Percentiles rank a stretch among this genome's conserved stretches.
Evolutionary conservation across 495 filamentous ascomycete genomes (phyloP).

Genomic region (Neurospora sp.): DNA sequence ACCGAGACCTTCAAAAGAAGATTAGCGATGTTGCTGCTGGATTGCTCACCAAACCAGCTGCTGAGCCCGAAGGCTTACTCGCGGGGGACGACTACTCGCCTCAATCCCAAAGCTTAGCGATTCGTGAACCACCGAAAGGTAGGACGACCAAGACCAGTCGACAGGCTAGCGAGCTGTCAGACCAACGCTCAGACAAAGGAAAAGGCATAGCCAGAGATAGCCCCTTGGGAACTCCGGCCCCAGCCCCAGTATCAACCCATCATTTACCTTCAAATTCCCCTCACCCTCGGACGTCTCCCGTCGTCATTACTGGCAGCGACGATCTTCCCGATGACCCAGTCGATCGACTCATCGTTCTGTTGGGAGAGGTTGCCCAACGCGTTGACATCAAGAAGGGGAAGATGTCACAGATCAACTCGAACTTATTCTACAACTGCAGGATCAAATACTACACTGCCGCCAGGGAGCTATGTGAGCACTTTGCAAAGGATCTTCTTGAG

Average conservation of each 20-base stretch:
- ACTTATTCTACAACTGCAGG: conserved; percentile 24
- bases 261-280: neutral
- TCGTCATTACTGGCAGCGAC: neutral
- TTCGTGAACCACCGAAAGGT: neutral
- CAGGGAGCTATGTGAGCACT: neutral
- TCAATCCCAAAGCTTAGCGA: neutral
- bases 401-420: conserved; percentile 3
- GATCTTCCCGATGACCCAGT: conserved; percentile 2
- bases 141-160: conserved; percentile 6
- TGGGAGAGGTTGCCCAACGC: conserved; percentile 10
- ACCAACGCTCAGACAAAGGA: neutral
- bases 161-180: conserved; percentile 1
- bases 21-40: conserved; percentile 5
- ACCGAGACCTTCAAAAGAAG: conserved; percentile 14
- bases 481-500: neutral
- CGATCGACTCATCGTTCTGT: conserved; percentile 3
- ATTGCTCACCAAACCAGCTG: neutral
- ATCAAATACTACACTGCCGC: conserved; percentile 16
- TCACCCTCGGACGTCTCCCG: neutral
- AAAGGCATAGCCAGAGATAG: conserved; percentile 3
- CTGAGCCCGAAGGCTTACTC: neutral
- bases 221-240: neutral
- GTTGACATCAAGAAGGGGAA: conserved; percentile 6
- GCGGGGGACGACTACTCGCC: neutral
- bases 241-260: neutral